Conservation (phyloP, 2,329 filamentous ascomycete species). For the Scorias spongiosa region DNA sequence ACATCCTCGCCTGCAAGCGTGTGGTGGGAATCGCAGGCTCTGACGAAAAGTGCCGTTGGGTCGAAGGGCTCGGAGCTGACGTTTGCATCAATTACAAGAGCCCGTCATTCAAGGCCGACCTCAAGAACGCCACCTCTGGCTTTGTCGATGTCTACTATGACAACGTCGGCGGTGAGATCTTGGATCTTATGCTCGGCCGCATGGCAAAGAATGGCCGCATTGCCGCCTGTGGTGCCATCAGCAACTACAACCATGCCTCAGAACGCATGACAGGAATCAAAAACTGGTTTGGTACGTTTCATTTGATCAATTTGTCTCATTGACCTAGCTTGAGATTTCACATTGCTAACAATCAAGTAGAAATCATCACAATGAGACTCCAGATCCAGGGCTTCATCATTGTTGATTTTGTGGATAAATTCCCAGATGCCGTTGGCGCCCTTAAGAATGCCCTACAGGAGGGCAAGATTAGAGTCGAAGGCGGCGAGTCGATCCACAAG, state of each 20-base stretch:
- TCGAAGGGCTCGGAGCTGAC: constrained; percentile 37
- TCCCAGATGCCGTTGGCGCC: constrained; percentile 9
- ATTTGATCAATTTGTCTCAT: background rate
- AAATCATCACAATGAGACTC: constrained; percentile 20
- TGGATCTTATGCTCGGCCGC: constrained; percentile 49
- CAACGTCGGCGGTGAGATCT: constrained; percentile 57
- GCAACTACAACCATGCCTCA: constrained; percentile 47
- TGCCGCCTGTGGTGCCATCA: constrained; percentile 55
- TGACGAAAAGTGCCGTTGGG: constrained; percentile 37
- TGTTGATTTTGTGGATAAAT: constrained; percentile 14
- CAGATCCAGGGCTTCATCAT: constrained; percentile 21
- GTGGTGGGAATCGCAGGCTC: constrained; percentile 39
- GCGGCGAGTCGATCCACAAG: constrained; percentile 31
- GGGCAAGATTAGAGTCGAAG: constrained; percentile 33
- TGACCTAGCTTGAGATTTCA: background rate
- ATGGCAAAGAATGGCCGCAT: constrained; percentile 50
- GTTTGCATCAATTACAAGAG: constrained; percentile 41
- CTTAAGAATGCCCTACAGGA: constrained; percentile 23
- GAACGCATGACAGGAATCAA: constrained; percentile 21
- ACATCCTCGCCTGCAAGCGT: constrained; percentile 27
- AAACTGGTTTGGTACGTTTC: constrained; percentile 17
- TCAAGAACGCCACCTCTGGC: constrained; percentile 30
- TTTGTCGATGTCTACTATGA: constrained; percentile 56
- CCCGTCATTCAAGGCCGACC: constrained; percentile 30
- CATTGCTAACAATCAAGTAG: constrained; percentile 1